Conservation (phyloP, 306 rosid genomes). For the Lathyrus aphaca region DNA sequence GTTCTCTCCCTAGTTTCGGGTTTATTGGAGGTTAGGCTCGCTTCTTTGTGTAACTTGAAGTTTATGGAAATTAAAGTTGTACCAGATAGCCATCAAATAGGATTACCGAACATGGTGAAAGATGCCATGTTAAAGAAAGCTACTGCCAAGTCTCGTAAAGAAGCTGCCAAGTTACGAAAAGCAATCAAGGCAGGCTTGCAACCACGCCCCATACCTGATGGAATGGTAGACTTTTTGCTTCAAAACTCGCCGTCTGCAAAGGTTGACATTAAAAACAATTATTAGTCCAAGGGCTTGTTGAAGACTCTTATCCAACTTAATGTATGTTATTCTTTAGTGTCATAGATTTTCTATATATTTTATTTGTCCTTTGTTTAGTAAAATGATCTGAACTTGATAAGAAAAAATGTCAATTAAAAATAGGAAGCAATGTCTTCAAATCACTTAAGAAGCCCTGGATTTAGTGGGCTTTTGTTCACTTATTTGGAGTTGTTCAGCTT, state of each 20-base stretch:
- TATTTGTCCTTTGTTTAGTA: neutral
- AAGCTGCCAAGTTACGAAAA: neutral
- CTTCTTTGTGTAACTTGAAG: conserved; percentile 5
- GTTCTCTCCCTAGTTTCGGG: neutral
- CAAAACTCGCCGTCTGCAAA: conserved; percentile 7
- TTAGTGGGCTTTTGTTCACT: too few relatives aligned
- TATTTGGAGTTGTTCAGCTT: neutral
- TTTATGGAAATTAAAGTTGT: neutral
- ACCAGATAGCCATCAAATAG: accelerated
- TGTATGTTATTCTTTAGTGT: neutral
- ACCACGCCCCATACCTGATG: neutral
- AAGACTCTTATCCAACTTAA: neutral
- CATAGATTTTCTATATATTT: neutral
- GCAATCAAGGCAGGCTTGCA: neutral
- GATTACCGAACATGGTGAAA: neutral
- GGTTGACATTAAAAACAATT: neutral
- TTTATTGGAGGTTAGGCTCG: neutral
- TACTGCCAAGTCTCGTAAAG: neutral
- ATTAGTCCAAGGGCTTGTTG: neutral
- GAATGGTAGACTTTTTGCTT: neutral
- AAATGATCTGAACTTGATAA: neutral
- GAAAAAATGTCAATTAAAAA: neutral
- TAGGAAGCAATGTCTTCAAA: neutral
- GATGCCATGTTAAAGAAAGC: neutral
- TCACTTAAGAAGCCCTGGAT: neutral